These are phyloP conservation scores for Gnomoniopsis sp. DNA, from an alignment of 2,329 filamentous ascomycete genomes.

Conservation along the genomic window DNA sequence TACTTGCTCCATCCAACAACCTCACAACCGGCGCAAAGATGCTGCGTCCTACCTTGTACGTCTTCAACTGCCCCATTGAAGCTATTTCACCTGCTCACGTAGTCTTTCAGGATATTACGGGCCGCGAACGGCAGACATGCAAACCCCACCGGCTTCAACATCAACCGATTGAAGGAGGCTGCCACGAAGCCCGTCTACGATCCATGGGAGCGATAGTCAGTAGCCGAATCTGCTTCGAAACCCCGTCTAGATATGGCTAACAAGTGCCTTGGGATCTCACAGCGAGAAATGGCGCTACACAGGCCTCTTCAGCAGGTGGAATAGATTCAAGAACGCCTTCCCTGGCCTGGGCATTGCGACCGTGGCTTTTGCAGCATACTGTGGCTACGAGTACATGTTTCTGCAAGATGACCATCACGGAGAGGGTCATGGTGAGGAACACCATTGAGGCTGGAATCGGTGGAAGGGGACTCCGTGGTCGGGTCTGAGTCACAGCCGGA, in stretches of 20 bases:
- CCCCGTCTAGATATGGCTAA: neutral
- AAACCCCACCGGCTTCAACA: conserved; percentile 91
- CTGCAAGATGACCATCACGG: conserved; percentile 66
- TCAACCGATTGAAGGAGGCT: conserved; percentile 72
- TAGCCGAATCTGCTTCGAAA: conserved; percentile 22
- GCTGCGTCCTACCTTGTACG: conserved; percentile 39
- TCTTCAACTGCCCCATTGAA: neutral
- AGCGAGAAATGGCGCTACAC: conserved; percentile 96
- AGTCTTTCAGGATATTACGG: conserved; percentile 44
- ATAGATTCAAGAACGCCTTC: conserved; percentile 83
- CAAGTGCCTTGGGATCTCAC: conserved; percentile 14
- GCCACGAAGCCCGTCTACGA: conserved; percentile 62
- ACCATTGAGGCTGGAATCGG: conserved; percentile 44
- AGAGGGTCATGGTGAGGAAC: conserved; percentile 50
- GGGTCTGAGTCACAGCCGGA: neutral
- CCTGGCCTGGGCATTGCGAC: conserved; percentile 90
- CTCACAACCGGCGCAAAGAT: conserved; percentile 18
- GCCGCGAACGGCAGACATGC: conserved; percentile 51
- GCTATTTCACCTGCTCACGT: conserved; percentile 5
- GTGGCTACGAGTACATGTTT: conserved; percentile 86
- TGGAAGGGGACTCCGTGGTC: neutral
- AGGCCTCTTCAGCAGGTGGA: conserved; percentile 81
- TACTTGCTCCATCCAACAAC: neutral
- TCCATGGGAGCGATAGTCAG: conserved; percentile 64
- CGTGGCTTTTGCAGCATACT: conserved; percentile 87